Evolutionary conservation across 495 filamentous ascomycete genomes (phyloP).

Genomic region (Sabuloglossum arenarium): DNA sequence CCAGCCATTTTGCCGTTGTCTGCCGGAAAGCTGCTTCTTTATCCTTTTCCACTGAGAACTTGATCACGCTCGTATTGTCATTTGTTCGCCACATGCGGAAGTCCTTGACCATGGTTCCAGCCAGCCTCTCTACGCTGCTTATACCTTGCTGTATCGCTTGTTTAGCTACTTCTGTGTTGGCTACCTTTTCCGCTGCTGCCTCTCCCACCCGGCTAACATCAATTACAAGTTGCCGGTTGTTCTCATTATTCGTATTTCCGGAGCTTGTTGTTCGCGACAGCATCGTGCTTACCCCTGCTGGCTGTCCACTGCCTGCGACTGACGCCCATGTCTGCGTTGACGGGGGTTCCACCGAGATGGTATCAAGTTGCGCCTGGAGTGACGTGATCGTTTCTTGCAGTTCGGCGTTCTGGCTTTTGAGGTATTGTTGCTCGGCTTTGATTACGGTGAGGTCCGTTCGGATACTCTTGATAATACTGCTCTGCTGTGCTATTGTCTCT

Average conservation of each 20-base stretch:
- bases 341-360: not conserved
- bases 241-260: not conserved
- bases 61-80: constrained; percentile 1
- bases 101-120: not conserved
- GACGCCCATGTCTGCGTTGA: not conserved
- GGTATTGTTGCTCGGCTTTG: not conserved
- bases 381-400: not conserved
- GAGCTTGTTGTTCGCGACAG: not conserved
- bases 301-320: not conserved
- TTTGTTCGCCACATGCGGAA: not conserved
- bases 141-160: not conserved
- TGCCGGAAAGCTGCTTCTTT: constrained; percentile 1
- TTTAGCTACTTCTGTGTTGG: not conserved
- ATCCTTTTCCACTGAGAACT: constrained; percentile 4
- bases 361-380: not conserved
- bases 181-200: not conserved
- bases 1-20: constrained; percentile 4
- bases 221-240: not conserved
- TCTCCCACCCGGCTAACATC: not conserved
- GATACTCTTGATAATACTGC: not conserved
- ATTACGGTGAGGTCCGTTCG: not conserved
- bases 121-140: not conserved
- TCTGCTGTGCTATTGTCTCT: not conserved
- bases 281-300: not conserved
- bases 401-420: constrained; percentile 2